phyloP scores from a whole-genome alignment of 805 yeast genomes.

The Wickerhamiella vanderwaltii region DNA sequence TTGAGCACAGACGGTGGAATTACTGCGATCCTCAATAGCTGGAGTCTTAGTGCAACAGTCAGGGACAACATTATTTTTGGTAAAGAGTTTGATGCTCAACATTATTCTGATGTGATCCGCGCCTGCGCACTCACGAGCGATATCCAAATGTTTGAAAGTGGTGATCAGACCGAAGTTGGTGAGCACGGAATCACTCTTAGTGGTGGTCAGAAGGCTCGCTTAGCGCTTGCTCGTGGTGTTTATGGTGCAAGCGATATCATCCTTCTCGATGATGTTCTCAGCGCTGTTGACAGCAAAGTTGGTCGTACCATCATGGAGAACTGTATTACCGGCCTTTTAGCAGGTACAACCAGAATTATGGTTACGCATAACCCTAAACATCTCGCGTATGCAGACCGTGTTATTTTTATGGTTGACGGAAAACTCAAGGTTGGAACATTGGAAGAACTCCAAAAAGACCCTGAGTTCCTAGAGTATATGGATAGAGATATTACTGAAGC shows the following conservation, averaged over 20 bases:
- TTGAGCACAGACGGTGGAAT: conserved; percentile 43
- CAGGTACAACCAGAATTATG: conserved; percentile 51
- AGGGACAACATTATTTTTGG: conserved; percentile 69
- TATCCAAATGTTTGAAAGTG: conserved; percentile 25
- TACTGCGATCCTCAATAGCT: conserved; percentile 52
- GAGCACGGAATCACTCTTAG: conserved; percentile 80
- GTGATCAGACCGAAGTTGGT: conserved; percentile 50
- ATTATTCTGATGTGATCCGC: conserved; percentile 42
- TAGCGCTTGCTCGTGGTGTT: conserved; percentile 70
- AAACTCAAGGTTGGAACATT: conserved; percentile 51
- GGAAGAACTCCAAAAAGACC: conserved; percentile 33
- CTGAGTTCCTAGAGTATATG: neutral
- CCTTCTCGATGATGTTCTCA: conserved; percentile 66
- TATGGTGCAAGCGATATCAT: conserved; percentile 55
- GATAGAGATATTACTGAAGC: conserved; percentile 28
- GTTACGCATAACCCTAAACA: conserved; percentile 79
- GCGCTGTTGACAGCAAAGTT: conserved; percentile 83
- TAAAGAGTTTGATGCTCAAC: conserved; percentile 34
- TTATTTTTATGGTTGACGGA: conserved; percentile 40
- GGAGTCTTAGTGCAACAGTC: conserved; percentile 76
- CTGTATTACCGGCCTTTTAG: conserved; percentile 50
- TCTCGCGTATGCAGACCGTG: conserved; percentile 54
- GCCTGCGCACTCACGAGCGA: conserved; percentile 61
- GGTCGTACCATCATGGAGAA: conserved; percentile 62
- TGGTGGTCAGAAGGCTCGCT: conserved; percentile 87